Conservation (phyloP, 768 basidiomycete genomes). For the Tremella mesenterica region DNA sequence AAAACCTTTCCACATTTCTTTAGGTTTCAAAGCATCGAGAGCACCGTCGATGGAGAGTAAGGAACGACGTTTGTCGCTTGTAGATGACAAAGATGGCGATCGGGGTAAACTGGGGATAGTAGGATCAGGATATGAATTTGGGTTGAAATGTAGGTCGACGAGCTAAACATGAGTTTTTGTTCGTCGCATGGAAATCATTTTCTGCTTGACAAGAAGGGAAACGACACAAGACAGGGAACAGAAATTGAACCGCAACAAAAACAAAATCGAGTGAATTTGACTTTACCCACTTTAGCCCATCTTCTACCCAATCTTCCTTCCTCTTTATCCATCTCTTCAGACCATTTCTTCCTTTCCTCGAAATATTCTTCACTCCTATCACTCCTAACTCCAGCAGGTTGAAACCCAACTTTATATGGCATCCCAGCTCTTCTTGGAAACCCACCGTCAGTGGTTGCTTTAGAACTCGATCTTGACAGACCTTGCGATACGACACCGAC, state of each 20-base stretch:
- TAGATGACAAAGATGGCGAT: constrained; percentile 62
- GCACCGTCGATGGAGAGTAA: constrained; percentile 31
- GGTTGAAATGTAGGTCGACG: constrained; percentile 49
- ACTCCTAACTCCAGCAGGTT: constrained; percentile 75
- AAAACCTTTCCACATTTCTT: constrained; percentile 61
- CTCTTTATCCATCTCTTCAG: constrained; percentile 58
- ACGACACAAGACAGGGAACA: too few species aligned
- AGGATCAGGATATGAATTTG: constrained; percentile 21
- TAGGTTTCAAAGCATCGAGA: constrained; percentile 57
- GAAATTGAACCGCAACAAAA: too few species aligned
- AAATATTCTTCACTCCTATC: constrained; percentile 76
- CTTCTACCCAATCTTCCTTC: constrained; percentile 74
- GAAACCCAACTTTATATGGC: constrained; percentile 79
- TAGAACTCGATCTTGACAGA: constrained; percentile 23
- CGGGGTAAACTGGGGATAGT: constrained; percentile 46
- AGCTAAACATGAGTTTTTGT: constrained; percentile 34
- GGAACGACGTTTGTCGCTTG: constrained; percentile 17
- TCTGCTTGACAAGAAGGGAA: too few species aligned
- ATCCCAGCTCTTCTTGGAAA: constrained; percentile 23
- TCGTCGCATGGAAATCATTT: background rate
- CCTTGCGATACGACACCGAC: constrained; percentile 1
- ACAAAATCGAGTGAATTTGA: background rate
- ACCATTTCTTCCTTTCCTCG: constrained; percentile 41
- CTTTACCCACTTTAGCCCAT: constrained; percentile 67
- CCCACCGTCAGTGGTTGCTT: constrained; percentile 6